Percentiles rank a stretch among this genome's conserved stretches.
These are phyloP conservation scores for Asterella californica DNA, from an alignment of 225 moss, liverwort and hornwort species.

Conservation along the genomic window DNA sequence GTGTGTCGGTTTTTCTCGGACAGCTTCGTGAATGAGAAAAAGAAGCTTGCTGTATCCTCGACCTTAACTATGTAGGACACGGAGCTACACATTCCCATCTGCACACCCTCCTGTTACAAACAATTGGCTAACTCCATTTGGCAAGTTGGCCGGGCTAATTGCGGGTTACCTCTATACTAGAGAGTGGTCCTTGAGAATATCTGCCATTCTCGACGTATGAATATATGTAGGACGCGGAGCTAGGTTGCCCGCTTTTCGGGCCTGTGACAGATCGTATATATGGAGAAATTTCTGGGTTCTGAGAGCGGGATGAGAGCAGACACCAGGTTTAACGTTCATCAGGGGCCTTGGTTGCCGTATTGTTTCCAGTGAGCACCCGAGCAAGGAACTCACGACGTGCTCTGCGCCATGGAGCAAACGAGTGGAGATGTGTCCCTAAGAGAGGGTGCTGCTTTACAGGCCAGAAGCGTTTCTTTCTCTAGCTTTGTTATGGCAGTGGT, in stretches of 20 bases:
- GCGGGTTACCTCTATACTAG: too few relatives aligned
- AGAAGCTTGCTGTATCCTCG: background rate
- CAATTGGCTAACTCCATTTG: too few relatives aligned
- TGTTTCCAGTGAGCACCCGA: background rate
- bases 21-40: background rate
- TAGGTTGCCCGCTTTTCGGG: background rate
- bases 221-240: too few relatives aligned
- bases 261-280: background rate
- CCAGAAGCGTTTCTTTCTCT: constrained; percentile 8
- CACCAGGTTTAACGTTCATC: background rate
- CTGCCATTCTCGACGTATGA: too few relatives aligned
- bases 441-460: background rate
- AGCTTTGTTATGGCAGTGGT: constrained; percentile 29
- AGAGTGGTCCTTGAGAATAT: too few relatives aligned
- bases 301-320: background rate
- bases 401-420: background rate
- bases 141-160: too few relatives aligned
- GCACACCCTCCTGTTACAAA: too few relatives aligned
- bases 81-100: too few relatives aligned
- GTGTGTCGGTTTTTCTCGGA: background rate
- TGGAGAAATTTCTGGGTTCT: background rate
- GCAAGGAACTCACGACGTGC: background rate
- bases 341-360: background rate
- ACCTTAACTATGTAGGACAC: background rate
- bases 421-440: background rate